Evolutionary conservation across 192 early-diverging fungal genomes (phyloP), one percentile per base, ranked within the genome.

Genomic region (Backusella tuberculispora): DNA sequence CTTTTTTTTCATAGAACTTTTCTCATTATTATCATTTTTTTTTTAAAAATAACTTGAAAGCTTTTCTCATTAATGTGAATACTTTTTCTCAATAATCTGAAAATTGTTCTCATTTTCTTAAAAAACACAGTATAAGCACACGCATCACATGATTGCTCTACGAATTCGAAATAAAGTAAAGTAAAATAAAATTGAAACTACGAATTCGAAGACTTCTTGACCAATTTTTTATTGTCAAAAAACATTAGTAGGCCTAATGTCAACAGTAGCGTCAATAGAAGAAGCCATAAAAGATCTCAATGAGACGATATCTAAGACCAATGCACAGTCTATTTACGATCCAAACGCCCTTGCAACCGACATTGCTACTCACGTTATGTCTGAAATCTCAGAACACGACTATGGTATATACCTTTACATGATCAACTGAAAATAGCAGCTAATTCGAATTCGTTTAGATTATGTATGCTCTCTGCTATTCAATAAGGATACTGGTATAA

Each of bases 401-500:
- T 71, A 60, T 40, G 78, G 78, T 63, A 80, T 70, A 14, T 13
- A 38, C 2, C 29, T 46, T 7, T 15, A n/a, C 26, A n/a, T n/a
- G 21, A 14, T 14, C 42, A 44, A 29, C 12, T 46, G 5, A 17
- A 47, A 67, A 21, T 21, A 17, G 2, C 1, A 41, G 17, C 21
- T 12, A 42, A 42, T 67, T 67, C 42, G 40, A 24, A 9, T 43
- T 21, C 17, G 9, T 19, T 42, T 64, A 88, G 87, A 86, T 63
- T 84, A 85, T 69, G 82, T 79, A 0, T 75, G 80, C 1, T 78
- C 85, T 10, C 37, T 85, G 0, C 43, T 88, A 50, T 85, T 86
- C 66, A 80, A 85, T 48, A 19, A 73, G 4, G 75, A 85, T 7
- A 74, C 43, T 40, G 87, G 87, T 6, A 80, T 88, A 10, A 29